Percentiles rank a stretch among this genome's conserved stretches.
phyloP scores from a whole-genome alignment of 2,329 filamentous ascomycete genomes.

The Cladosporium cucumerinum region DNA sequence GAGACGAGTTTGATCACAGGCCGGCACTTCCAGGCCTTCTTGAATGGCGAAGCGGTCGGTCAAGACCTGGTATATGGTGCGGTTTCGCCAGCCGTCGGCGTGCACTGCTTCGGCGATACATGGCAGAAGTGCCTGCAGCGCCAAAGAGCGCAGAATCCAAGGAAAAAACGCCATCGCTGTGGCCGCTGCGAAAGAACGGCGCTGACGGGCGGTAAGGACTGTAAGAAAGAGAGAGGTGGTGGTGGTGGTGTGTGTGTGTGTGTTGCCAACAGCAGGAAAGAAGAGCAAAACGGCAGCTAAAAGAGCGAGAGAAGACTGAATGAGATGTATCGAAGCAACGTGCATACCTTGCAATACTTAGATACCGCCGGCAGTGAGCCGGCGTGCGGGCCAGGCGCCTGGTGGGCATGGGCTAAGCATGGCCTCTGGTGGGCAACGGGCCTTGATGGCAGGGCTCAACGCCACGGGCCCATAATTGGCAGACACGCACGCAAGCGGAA shows the following conservation, averaged over 20 bases:
- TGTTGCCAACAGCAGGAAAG: not conserved
- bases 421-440: not conserved
- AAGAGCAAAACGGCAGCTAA: not conserved
- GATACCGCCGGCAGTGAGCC: not conserved
- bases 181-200: not conserved
- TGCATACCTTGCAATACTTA: slow-evolving; percentile 4
- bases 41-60: slow-evolving; percentile 55
- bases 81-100: slow-evolving; percentile 47
- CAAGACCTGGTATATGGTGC: slow-evolving; percentile 58
- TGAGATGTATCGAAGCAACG: slow-evolving; percentile 1
- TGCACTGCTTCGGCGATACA: not conserved
- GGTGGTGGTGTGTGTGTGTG: too few relatives aligned
- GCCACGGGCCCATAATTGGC: slow-evolving; percentile 1
- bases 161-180: slow-evolving; percentile 8
- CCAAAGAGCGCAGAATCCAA: slow-evolving; percentile 4
- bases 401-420: not conserved
- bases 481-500: slow-evolving; percentile 3
- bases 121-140: slow-evolving; percentile 3
- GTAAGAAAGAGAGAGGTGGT: not conserved
- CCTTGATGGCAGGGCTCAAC: slow-evolving; percentile 1
- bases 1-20: slow-evolving; percentile 38
- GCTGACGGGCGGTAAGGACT: not conserved
- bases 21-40: slow-evolving; percentile 43
- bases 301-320: not conserved
- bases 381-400: not conserved